Percentiles rank a stretch among this genome's conserved stretches.
Conservation (phyloP, 768 basidiomycete species). For the Trametes sanguinea region DNA sequence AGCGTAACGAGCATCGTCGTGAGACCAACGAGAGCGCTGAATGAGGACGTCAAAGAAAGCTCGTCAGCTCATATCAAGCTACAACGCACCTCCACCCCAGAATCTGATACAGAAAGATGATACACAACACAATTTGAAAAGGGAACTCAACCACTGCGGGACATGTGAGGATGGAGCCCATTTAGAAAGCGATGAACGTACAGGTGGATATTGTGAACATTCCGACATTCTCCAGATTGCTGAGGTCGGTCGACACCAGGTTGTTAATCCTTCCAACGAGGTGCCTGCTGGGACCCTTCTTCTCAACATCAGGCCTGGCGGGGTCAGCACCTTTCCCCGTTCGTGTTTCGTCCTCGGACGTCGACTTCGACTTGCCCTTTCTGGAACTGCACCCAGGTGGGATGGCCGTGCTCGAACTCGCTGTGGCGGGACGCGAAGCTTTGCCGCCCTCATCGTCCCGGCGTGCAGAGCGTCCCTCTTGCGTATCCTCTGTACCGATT, state of each 20-base stretch:
- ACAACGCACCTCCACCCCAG: conserved; percentile 53
- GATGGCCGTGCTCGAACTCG: conserved; percentile 10
- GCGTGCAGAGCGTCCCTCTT: too few species aligned
- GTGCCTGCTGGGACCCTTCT: conserved; percentile 37
- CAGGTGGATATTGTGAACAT: conserved; percentile 23
- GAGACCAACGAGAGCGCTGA: conserved; percentile 38
- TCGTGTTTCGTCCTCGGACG: neutral
- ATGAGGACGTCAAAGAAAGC: neutral
- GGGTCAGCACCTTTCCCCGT: too few species aligned
- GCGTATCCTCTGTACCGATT: conserved; percentile 39
- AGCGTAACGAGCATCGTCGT: conserved; percentile 41
- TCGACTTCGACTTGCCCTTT: conserved; percentile 3
- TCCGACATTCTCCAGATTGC: conserved; percentile 16
- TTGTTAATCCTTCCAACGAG: conserved; percentile 80
- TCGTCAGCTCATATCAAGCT: neutral
- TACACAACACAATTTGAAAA: conserved; percentile 41
- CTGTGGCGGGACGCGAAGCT: neutral
- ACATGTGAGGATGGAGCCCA: neutral
- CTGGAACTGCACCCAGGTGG: neutral
- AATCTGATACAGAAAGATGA: conserved; percentile 45
- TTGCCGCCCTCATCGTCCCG: too few species aligned
- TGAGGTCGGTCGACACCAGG: conserved; percentile 64
- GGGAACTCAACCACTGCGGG: conserved; percentile 31
- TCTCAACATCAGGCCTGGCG: neutral
- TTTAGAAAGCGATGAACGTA: conserved; percentile 30